phyloP scores from a whole-genome alignment of 768 basidiomycete genomes.

The Tulasnella sp. region DNA sequence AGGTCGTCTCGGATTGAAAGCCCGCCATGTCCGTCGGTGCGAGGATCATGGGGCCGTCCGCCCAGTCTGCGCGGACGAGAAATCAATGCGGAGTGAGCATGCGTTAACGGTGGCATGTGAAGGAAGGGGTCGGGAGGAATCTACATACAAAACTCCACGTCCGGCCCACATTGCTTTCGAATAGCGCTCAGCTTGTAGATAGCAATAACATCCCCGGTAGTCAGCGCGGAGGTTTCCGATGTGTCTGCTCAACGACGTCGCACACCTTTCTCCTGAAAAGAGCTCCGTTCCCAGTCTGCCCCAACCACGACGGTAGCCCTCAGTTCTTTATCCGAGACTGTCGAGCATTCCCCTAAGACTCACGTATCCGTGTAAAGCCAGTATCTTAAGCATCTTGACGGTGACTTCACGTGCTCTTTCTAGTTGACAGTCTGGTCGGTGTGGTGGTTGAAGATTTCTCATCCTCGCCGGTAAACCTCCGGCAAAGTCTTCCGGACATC shows the following conservation, averaged over 20 bases:
- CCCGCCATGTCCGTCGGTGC: neutral
- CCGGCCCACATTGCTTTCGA: constrained; percentile 53
- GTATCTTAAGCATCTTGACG: constrained; percentile 24
- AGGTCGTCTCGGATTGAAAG: neutral
- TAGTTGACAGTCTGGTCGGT: neutral
- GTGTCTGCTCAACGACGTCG: no score
- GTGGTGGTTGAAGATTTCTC: constrained; percentile 1
- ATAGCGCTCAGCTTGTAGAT: constrained; percentile 68
- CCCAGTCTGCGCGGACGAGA: neutral
- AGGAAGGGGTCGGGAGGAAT: neutral
- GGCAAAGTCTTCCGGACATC: neutral
- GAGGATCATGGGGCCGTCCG: constrained; percentile 4
- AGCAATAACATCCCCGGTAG: no score
- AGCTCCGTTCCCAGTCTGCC: constrained; percentile 49
- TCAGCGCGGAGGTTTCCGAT: no score
- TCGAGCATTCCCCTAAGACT: no score
- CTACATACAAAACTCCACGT: constrained; percentile 59
- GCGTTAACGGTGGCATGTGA: no score
- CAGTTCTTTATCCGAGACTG: no score
- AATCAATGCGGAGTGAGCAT: neutral
- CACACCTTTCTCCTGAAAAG: constrained; percentile 61
- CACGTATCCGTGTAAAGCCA: constrained; percentile 38
- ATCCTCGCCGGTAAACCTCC: neutral
- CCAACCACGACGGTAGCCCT: no score
- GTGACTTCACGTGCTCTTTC: neutral